Percentiles rank a stretch among this genome's conserved stretches.
Conservation (phyloP, 2,329 filamentous ascomycete species). For the Calycina herbarum region DNA sequence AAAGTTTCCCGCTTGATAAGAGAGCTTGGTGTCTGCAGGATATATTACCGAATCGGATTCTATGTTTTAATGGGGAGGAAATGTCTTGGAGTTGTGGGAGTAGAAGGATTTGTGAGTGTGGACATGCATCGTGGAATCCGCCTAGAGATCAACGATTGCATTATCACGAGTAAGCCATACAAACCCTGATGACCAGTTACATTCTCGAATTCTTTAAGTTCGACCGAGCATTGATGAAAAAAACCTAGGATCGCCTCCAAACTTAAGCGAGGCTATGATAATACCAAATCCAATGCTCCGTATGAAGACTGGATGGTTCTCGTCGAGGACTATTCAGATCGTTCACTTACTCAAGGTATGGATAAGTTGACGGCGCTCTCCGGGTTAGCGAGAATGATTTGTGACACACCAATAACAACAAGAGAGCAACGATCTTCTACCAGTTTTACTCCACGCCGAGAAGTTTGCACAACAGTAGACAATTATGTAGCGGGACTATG, state of each 20-base stretch:
- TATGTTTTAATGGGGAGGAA: slow-evolving; percentile 15
- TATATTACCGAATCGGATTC: slow-evolving; percentile 2
- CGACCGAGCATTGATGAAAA: not conserved
- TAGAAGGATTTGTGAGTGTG: slow-evolving; percentile 13
- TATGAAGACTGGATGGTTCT: slow-evolving; percentile 8
- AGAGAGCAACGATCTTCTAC: not conserved
- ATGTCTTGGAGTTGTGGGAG: slow-evolving; percentile 12
- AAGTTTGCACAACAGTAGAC: not conserved
- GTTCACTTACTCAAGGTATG: slow-evolving; percentile 2
- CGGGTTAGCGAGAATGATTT: slow-evolving; percentile 6
- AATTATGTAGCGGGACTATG: slow-evolving; percentile 11
- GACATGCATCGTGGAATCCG: slow-evolving; percentile 7
- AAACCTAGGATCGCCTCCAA: not conserved
- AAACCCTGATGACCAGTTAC: not conserved
- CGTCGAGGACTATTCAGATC: slow-evolving; percentile 14
- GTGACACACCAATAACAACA: not conserved
- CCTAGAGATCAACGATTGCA: not conserved
- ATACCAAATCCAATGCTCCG: not conserved
- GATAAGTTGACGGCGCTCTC: slow-evolving; percentile 13
- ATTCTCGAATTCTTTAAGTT: too few species aligned
- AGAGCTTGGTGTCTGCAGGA: slow-evolving; percentile 9
- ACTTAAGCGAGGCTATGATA: not conserved
- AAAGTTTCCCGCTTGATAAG: slow-evolving; percentile 7
- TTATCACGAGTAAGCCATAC: not conserved
- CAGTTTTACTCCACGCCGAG: not conserved